Base-by-base conservation (phyloP, 2,329 filamentous ascomycete genomes). In the Pyrenochaeta sp. region DNA sequence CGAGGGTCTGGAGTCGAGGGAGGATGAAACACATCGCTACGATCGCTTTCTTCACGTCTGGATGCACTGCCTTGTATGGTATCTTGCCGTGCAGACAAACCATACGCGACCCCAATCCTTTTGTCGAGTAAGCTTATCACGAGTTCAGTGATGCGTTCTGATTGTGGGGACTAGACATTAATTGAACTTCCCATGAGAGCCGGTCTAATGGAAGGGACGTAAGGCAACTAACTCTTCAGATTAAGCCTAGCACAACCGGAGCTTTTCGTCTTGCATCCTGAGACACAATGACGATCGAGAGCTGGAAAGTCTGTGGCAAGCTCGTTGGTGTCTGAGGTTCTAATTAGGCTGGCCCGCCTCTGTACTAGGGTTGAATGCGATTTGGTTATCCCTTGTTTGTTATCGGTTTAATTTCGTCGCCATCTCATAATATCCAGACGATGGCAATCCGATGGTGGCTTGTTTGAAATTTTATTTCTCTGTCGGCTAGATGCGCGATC, bases 11-110 rank as follows among this genome's bases (percentile, higher is more conserved):
- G 49, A 58, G 56, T 58, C 52, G 54, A 56, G 56, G 42, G 50
- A 54, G 54, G n/a, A 19, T 59, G 58, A 67, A 63, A 61, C 57
- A 56, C 47, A 50, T 44, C 42, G 28, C 42, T 24, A 44, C 42
- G 25, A 28, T 28, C 24, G 25, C 13, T 44, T 44, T 44, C 13
- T 59, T 37, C 44, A 56, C 49, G 59, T 65, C 53, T 54, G 55
- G 30, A 40, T 54, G 34, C 52, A 59, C 56, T 54, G 52, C 52
- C 56, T 49, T 7, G 5, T 47, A 45, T 43, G 27, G 32, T 24
- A 47, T 19, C 15, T 30, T 36, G 43, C n/a, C 34, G 22, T 10
- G 10, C 24, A 7, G 10, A 44, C 28, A n/a, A n/a, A 1, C 12
- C 10, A 2, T 27, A 7, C 15, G 22, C 25, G 13, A 44, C 15